A percentile compares a stretch with the other conserved stretches of the same genome.
Evolutionary conservation across 352 stramenopile species (phyloP).

Genomic region (Aphanomyces cochlioides): DNA sequence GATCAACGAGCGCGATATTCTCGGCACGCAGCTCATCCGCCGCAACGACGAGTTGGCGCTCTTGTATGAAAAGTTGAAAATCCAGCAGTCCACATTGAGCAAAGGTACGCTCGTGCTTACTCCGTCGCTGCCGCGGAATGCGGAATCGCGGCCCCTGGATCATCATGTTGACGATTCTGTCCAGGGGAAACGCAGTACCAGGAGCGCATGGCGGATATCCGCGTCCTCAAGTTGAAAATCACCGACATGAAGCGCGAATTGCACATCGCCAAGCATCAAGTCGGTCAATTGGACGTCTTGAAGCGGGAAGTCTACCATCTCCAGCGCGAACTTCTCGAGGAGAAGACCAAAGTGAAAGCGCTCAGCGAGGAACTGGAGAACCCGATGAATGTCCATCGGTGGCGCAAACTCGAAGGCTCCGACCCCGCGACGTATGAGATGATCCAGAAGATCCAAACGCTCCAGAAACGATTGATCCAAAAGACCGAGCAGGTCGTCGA

Average conservation of each 20-base stretch:
- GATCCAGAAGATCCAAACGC: slow-evolving; percentile 95
- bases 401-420: slow-evolving; percentile 95
- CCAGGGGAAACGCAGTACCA: slow-evolving; percentile 90
- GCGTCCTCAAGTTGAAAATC: slow-evolving; percentile 94
- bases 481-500: slow-evolving; percentile 95
- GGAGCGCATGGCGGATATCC: slow-evolving; percentile 90
- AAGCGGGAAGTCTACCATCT: slow-evolving; percentile 87
- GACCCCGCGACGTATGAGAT: slow-evolving; percentile 94
- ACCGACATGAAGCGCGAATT: slow-evolving; percentile 91
- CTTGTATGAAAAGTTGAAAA: slow-evolving; percentile 97
- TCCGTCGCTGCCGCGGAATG: neutral
- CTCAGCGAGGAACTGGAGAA: slow-evolving; percentile 95
- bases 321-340: slow-evolving; percentile 89
- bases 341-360: slow-evolving; percentile 96
- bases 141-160: too few relatives aligned
- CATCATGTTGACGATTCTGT: neutral
- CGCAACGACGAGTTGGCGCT: slow-evolving; percentile 96
- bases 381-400: slow-evolving; percentile 97
- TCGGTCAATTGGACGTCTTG: slow-evolving; percentile 81
- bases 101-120: slow-evolving; percentile 40
- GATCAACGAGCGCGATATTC: slow-evolving; percentile 95
- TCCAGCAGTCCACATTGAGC: slow-evolving; percentile 91
- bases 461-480: slow-evolving; percentile 92
- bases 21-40: slow-evolving; percentile 94
- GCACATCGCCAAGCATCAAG: slow-evolving; percentile 86